Evolutionary conservation across 2,329 filamentous ascomycete species (phyloP).

Genomic region (Ascochyta koolunga): DNA sequence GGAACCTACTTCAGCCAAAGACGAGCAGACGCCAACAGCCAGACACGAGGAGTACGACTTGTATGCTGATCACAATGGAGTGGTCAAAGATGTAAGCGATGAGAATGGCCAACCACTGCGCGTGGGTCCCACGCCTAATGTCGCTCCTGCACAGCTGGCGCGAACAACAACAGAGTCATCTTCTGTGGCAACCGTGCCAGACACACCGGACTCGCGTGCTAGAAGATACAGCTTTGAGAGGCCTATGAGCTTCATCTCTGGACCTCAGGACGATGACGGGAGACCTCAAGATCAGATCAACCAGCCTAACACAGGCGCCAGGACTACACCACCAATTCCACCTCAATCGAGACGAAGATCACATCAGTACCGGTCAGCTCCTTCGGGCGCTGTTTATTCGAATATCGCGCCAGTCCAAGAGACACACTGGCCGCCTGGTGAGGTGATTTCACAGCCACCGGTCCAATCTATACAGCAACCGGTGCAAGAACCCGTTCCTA

Average conservation of each 20-base stretch:
- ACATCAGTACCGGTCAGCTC: conserved; percentile 13
- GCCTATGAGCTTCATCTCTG: conserved; percentile 48
- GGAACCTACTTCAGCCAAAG: conserved; percentile 24
- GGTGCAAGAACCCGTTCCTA: conserved; percentile 1
- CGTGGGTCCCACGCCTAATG: conserved; percentile 10
- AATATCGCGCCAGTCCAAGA: conserved; percentile 11
- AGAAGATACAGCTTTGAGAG: conserved; percentile 40
- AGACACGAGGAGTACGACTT: conserved; percentile 43
- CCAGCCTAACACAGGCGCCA: conserved; percentile 16
- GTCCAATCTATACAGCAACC: conserved; percentile 1
- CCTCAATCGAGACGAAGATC: conserved; percentile 15
- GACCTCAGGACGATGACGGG: conserved; percentile 41
- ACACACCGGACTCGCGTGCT: conserved; percentile 26
- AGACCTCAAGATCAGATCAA: conserved; percentile 47
- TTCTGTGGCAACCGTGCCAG: conserved; percentile 6
- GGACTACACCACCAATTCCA: conserved; percentile 7
- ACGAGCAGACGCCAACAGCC: conserved; percentile 22
- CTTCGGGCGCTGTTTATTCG: conserved; percentile 18
- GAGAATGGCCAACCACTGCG: conserved; percentile 38
- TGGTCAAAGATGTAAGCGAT: conserved; percentile 43
- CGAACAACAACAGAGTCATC: conserved; percentile 10
- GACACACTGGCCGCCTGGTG: conserved; percentile 12
- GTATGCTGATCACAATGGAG: conserved; percentile 47
- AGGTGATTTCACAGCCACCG: conserved; percentile 1
- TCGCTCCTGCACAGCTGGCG: conserved; percentile 9